Evolutionary conservation across 805 yeast genomes (phyloP), one percentile per base, ranked within the genome.

Genomic region (Brettanomyces anomalus): DNA sequence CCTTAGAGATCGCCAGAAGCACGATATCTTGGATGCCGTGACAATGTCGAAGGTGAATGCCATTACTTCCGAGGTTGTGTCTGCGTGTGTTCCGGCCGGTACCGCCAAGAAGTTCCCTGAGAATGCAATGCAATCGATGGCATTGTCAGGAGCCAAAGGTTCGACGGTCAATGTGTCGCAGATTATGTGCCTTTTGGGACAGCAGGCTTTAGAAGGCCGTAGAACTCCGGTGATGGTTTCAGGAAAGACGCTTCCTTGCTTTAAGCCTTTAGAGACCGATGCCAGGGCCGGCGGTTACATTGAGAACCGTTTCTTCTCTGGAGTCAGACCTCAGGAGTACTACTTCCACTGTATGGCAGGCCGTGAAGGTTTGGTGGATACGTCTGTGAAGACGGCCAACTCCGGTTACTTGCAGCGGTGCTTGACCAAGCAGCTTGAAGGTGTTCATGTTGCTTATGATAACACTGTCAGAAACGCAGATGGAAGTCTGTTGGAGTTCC

Each of bases 301-400:
- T 60, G 85, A 90, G 63, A 90, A 94, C 48, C 84, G 99, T 55
- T 93, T 93, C 79, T 94, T 87, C 64, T 87, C 97, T 34, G 98
- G 98, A 65, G 85, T 93, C 53, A 79, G 86, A 63, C 98, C 98
- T 4, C 99, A 93, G 67, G 99, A 93, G 65, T 93, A 94, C 67
- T 93, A 89, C 62, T 93, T 94, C 93, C 99, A 93, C 70, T 93
- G 97, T 73, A 93, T 93, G 98, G 98, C 99, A 43, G 99, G 99
- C 68, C 84, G 99, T 72, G 99, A 93, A 73, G 99, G 99, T 70
- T 77, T 93, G 59, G 93, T 93, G 69, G 99, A 93, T 74, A 93
- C 99, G 46, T 98, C 99, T 40, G 99, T 93, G 50, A 93, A 93
- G 68, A 93, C 99, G 8, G 86, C 97, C 17, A 81, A 96, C 68